Percentiles rank a stretch among this genome's conserved stretches.
Evolutionary conservation across 345 rosid genomes (phyloP).

Genomic region (Cardamine resedifolia): DNA sequence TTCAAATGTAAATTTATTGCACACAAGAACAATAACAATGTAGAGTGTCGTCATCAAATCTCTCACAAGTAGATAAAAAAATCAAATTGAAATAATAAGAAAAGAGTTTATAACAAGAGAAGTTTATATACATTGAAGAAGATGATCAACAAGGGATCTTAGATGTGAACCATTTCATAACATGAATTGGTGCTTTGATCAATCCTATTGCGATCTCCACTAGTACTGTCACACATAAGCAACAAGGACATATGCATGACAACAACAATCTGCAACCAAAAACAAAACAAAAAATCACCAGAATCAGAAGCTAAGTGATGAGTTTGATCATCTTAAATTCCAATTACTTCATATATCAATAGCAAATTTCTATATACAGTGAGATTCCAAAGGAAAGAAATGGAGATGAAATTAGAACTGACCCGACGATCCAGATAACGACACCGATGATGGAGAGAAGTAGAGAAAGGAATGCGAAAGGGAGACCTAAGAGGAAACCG

Average conservation of each 20-base stretch:
- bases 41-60: neutral
- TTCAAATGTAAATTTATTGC: constrained; percentile 3
- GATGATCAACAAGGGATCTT: constrained; percentile 69
- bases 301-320: constrained; percentile 4
- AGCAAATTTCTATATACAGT: neutral
- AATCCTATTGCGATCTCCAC: constrained; percentile 76
- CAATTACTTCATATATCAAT: neutral
- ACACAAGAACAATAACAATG: neutral
- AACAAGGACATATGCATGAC: constrained; percentile 78
- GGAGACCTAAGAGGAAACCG: constrained; percentile 87
- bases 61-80: neutral
- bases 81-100: too few species aligned
- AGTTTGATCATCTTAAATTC: neutral
- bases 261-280: constrained; percentile 56
- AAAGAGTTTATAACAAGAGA: too few species aligned
- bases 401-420: constrained; percentile 16
- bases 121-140: constrained; percentile 18
- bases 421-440: constrained; percentile 83
- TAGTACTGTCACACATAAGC: constrained; percentile 69
- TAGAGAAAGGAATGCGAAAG: constrained; percentile 79
- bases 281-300: neutral
- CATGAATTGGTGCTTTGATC: constrained; percentile 82
- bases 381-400: too few species aligned
- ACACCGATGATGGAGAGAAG: constrained; percentile 73
- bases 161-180: constrained; percentile 86